Conservation (phyloP, 208 protist species). For the Lotmaria passim region DNA sequence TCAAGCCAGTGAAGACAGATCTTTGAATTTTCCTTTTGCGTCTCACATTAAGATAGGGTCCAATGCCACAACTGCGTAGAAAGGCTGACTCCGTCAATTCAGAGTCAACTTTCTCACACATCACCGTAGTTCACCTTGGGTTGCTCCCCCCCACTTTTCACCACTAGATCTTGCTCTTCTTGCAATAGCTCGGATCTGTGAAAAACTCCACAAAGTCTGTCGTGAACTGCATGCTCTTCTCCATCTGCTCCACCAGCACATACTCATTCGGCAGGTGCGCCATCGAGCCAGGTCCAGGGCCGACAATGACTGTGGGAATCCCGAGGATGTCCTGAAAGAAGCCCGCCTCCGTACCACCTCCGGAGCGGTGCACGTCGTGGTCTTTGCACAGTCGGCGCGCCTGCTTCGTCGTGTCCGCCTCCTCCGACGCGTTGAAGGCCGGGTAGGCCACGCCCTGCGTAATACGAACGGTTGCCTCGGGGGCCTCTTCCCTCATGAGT, state of each 20-base stretch:
- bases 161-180: neutral
- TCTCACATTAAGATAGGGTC: too few relatives aligned
- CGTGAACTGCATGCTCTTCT: slow-evolving; percentile 4
- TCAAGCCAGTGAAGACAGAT: too few relatives aligned
- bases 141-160: neutral
- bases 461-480: too few relatives aligned
- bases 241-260: slow-evolving; percentile 26
- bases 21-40: too few relatives aligned
- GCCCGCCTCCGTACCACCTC: slow-evolving; percentile 44
- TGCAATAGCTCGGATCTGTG: neutral
- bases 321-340: slow-evolving; percentile 49
- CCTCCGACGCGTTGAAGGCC: too few relatives aligned
- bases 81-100: too few relatives aligned
- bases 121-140: too few relatives aligned
- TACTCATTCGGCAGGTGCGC: slow-evolving; percentile 46
- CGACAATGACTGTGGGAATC: slow-evolving; percentile 47
- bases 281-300: slow-evolving; percentile 32
- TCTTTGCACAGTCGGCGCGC: slow-evolving; percentile 14
- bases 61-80: too few relatives aligned
- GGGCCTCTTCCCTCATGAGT: slow-evolving; percentile 2
- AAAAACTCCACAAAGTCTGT: neutral
- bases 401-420: slow-evolving; percentile 36
- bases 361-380: slow-evolving; percentile 18
- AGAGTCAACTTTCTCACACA: too few relatives aligned
- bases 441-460: slow-evolving; percentile 29